Base-by-base conservation (phyloP, 2,329 filamentous ascomycete species). In the Ophiocordyceps camponoti-floridani region DNA sequence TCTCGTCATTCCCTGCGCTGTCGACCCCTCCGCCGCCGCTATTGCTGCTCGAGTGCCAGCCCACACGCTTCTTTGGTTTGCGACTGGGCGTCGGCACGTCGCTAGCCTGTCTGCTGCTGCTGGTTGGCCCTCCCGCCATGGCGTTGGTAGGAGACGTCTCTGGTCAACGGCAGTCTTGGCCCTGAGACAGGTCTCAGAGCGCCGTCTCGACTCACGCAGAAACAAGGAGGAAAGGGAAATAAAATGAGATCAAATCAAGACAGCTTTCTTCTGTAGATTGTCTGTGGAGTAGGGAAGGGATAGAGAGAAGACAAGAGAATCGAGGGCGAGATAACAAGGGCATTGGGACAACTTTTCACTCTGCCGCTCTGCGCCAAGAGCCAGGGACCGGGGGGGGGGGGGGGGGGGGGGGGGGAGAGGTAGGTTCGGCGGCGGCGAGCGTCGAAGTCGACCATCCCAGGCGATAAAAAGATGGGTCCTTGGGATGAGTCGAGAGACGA, bases 61-160 rank as follows among this genome's bases (percentile, higher is more conserved):
- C 62, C 13, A 66, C 63, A 40, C 58, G 56, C 56, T 66, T 66
- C 57, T 66, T 66, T 43, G 61, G 59, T 49, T 53, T 64, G 43
- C 54, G 58, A 44, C 50, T 47, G 23, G 60, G 58, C 31, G 57
- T 58, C 45, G 53, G 51, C 46, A 54, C 51, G 50, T 55, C 54
- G 42, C 53, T 58, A 16, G 53, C 50, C 23, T 50, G 51, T 43
- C 48, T 52, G 47, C 51, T 58, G 47, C 55, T 56, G 47, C 52
- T 56, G 42, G 49, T 56, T 41, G 49, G 42, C 45, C 53, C 51
- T 18, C 46, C 45, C 44, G 51, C 49, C 50, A 53, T 52, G 47
- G 46, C 45, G 48, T 46, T 45, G 37, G 31, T 19, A 23, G 47
- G 46, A 44, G 44, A 51, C 49, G 40, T 47, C 43, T 42, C 23